phyloP scores from a whole-genome alignment of 2,329 filamentous ascomycete genomes.

The Diaporthe batatas region DNA sequence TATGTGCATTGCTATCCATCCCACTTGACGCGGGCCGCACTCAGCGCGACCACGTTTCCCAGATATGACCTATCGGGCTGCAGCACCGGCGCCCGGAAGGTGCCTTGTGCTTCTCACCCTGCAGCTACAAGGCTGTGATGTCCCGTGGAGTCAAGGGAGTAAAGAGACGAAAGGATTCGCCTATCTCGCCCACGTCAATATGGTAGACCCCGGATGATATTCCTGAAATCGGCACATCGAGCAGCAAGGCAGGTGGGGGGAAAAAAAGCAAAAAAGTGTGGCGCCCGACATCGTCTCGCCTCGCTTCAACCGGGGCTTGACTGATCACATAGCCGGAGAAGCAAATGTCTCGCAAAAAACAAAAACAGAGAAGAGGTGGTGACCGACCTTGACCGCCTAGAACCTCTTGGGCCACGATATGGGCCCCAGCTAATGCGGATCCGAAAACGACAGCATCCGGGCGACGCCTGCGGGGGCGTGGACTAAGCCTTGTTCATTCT shows the following conservation, averaged over 20 bases:
- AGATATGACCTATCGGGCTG: conserved; percentile 6
- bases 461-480: conserved; percentile 8
- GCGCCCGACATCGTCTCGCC: conserved; percentile 8
- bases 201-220: not conserved
- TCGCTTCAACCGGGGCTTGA: conserved; percentile 7
- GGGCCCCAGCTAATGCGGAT: not conserved
- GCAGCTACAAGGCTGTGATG: conserved; percentile 9
- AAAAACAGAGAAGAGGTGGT: no score
- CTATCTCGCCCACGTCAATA: conserved; percentile 5
- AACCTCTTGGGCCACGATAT: conserved; percentile 22
- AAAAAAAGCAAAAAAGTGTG: conserved; percentile 12
- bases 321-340: conserved; percentile 23
- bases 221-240: conserved; percentile 3
- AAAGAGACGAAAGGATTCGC: not conserved
- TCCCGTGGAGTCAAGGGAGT: not conserved
- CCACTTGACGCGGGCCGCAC: not conserved
- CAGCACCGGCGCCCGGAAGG: not conserved
- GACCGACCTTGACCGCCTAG: conserved; percentile 8
- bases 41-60: conserved; percentile 4
- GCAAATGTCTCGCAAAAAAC: conserved; percentile 4
- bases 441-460: conserved; percentile 4
- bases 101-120: not conserved
- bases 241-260: conserved; percentile 1
- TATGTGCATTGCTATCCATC: not conserved
- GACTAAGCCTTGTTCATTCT: not conserved